A percentile compares a stretch with the other conserved stretches of the same genome.
Evolutionary conservation across 768 basidiomycete species (phyloP).

Genomic region (Cubamyces sp.): DNA sequence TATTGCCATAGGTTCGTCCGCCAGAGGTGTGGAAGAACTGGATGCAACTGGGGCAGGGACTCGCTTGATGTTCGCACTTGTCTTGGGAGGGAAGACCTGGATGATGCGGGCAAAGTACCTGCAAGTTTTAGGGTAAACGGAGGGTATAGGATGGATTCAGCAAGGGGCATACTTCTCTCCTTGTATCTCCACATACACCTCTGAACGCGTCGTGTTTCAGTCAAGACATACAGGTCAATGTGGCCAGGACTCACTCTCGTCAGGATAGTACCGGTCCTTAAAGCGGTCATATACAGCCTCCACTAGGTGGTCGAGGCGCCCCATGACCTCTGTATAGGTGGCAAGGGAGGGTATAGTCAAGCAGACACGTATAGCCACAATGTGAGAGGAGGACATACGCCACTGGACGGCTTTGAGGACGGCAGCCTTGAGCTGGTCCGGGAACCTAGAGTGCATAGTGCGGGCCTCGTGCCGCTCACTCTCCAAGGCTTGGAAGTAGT

Average conservation of each 20-base stretch:
- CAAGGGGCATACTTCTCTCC: conserved; percentile 72
- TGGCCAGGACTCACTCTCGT: conserved; percentile 69
- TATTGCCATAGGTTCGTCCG: conserved; percentile 47
- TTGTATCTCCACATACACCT: conserved; percentile 83
- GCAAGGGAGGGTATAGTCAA: conserved; percentile 16
- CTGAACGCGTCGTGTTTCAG: conserved; percentile 43
- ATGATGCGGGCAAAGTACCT: conserved; percentile 86
- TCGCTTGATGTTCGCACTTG: not conserved
- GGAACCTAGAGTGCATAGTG: conserved; percentile 89
- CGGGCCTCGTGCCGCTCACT: conserved; percentile 90
- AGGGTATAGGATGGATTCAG: conserved; percentile 26
- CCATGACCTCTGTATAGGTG: conserved; percentile 81
- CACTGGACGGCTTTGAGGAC: conserved; percentile 94
- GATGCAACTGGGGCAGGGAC: conserved; percentile 23
- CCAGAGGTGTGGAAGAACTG: conserved; percentile 39
- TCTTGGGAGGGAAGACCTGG: conserved; percentile 68
- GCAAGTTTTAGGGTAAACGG: conserved; percentile 4
- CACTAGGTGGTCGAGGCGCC: conserved; percentile 91
- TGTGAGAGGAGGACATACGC: conserved; percentile 65
- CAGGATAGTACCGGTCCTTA: conserved; percentile 91
- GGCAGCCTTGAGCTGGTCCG: conserved; percentile 88
- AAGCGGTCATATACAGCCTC: conserved; percentile 96
- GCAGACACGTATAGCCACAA: conserved; percentile 18
- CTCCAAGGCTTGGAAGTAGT: conserved; percentile 93
- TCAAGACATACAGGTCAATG: conserved; percentile 14